Evolutionary conservation across 768 basidiomycete genomes (phyloP), one percentile per base, ranked within the genome.

Genomic region (Termitomyces sp.): DNA sequence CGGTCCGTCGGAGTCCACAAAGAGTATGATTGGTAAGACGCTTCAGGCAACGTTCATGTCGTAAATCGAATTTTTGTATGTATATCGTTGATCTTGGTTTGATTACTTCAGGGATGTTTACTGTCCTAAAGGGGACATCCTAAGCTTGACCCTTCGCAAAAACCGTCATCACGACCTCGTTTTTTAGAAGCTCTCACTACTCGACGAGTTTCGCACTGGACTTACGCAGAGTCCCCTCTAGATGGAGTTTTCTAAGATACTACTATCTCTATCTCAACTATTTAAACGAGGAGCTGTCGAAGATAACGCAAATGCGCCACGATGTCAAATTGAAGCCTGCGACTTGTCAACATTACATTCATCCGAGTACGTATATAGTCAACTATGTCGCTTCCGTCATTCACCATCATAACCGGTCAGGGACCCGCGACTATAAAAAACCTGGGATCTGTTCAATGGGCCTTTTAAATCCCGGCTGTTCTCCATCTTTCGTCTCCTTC

Each of bases 351-450:
- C 30, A 33, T 50, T 38, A 33, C 35, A 54, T 54, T 55, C 30
- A 62, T 48, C 26, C 38, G 24, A 40, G 33, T 20, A 60, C 61
- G 61, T 59, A 61, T 61, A 59, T 59, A 57, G 61, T 56, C 61
- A 56, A 53, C 62, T 26, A 53, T 52, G 42, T 60, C 63, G 47
- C 60, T 66, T 63, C 47, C 49, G 40, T 63, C 55, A 60, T 51
- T 26, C 53, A 53, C 48, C 38, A 38, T 38, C 36, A 50, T 40
- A 46, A 16, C 51, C 44, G 49, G 45, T 52, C 63, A 57, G 54
- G 58, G 54, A 33, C 45, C 47, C 42, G 26, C 33, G 22, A 35
- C 28, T 59, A 64, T 61, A 61, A 61, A 42, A 61, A 54, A 16
- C 45, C 20, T 26, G 7, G 28, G 28, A 8, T 35, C 40, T 36